Evolutionary conservation across 2,329 filamentous ascomycete species (phyloP).

Genomic region (Scedosporium minutisporum): DNA sequence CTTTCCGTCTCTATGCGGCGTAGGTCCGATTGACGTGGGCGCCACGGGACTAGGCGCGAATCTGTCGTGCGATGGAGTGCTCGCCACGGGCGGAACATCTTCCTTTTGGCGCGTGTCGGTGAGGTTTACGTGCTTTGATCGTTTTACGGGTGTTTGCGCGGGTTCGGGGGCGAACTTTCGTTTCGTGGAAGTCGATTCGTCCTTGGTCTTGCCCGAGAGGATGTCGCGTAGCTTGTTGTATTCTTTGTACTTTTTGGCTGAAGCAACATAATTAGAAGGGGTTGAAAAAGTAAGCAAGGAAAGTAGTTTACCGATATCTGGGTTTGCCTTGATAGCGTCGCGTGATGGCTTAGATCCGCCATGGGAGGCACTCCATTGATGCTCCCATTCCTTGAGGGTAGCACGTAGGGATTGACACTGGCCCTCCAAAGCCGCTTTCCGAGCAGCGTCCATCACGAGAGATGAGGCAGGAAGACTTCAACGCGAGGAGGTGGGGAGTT

Average conservation of each 20-base stretch:
- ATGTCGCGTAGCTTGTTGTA: conserved; percentile 59
- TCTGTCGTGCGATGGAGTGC: conserved; percentile 46
- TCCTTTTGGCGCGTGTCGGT: not conserved
- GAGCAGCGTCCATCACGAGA: conserved; percentile 34
- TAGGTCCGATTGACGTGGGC: conserved; percentile 61
- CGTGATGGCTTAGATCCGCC: conserved; percentile 59
- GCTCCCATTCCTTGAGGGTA: conserved; percentile 68
- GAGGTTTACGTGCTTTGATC: conserved; percentile 19
- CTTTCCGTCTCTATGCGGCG: conserved; percentile 68
- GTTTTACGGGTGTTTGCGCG: conserved; percentile 42
- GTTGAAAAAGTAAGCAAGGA: too few species aligned
- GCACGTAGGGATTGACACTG: conserved; percentile 48
- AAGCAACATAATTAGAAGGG: too few species aligned
- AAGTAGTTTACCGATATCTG: conserved; percentile 49
- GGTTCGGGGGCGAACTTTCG: conserved; percentile 27
- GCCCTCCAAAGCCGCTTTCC: conserved; percentile 35
- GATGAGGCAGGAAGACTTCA: not conserved
- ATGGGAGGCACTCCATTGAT: conserved; percentile 51
- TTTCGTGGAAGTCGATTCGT: conserved; percentile 28
- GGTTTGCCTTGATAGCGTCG: conserved; percentile 67
- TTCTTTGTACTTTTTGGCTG: conserved; percentile 64
- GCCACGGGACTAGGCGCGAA: conserved; percentile 39
- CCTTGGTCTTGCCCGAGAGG: conserved; percentile 41
- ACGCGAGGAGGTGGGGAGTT: not conserved
- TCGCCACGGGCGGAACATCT: conserved; percentile 20